These are phyloP conservation scores for Ganoderma lingzhi DNA, from an alignment of 1,284 basidiomycete species.

Conservation along the genomic window DNA sequence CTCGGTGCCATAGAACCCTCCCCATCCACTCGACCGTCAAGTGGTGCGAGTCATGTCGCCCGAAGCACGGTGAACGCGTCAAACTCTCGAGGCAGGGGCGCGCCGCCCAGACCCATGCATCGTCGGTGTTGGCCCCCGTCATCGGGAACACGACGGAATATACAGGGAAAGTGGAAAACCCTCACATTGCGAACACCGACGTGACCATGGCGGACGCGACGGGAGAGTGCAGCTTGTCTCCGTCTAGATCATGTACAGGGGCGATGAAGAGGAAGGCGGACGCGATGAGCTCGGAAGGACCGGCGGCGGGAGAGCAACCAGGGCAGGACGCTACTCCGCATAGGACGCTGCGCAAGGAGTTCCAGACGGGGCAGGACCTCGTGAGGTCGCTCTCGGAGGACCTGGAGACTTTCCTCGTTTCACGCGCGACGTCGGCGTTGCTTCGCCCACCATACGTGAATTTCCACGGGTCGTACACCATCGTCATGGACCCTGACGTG, in stretches of 20 bases:
- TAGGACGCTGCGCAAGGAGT: constrained; percentile 8
- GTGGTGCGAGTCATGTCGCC: constrained; percentile 16
- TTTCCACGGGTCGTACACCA: constrained; percentile 34
- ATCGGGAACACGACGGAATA: not conserved
- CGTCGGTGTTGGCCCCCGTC: not conserved
- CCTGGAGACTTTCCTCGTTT: not conserved
- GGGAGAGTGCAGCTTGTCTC: not conserved
- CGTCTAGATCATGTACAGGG: not conserved
- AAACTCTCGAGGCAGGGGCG: not conserved
- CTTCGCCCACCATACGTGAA: constrained; percentile 14
- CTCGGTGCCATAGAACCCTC: constrained; percentile 4
- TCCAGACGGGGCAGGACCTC: constrained; percentile 18
- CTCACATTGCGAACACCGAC: not conserved
- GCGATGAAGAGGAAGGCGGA: constrained; percentile 19
- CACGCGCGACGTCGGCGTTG: not conserved
- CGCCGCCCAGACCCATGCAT: not conserved
- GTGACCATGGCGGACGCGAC: constrained; percentile 9
- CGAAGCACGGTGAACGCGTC: not conserved
- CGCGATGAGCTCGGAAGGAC: not conserved
- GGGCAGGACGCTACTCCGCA: not conserved
- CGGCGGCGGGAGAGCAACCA: not conserved
- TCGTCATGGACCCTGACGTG: constrained; percentile 34
- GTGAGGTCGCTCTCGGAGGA: constrained; percentile 16
- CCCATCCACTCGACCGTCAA: not conserved
- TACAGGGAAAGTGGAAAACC: not conserved